Base-by-base conservation (phyloP, 1,284 basidiomycete genomes). In the Amylostereum areolatum region DNA sequence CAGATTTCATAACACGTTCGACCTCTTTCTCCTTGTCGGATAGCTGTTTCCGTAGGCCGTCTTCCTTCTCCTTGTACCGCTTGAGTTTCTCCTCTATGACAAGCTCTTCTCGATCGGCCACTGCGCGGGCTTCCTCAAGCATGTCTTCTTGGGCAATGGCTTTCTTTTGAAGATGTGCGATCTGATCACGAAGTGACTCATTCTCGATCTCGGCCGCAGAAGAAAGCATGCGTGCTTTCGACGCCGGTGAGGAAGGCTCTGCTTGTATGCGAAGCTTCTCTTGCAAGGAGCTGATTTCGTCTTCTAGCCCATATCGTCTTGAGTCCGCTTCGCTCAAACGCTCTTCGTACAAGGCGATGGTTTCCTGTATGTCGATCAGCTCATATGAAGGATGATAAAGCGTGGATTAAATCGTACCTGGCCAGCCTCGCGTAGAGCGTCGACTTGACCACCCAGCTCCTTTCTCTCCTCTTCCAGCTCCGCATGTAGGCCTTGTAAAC, bases 291-390 rank as follows among this genome's bases (percentile, higher is more conserved):
- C 79, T 71, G 45, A 91, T 69, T 32, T 75, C 73, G 48, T 84
- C 80, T 62, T 94, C 89, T 52, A 89, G 73, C 55, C 92, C 89
- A 60, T 92, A 92, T 45, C 86, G 80, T 56, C 80, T 77, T 25
- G 73, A 71, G 58, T 93, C 88, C 11, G 82, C 78, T 2, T 73
- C 74, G 51, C 78, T 85, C 25, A 95, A 72, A 33, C 86, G 82
- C 59, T 93, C 91, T 69, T 98, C 94, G 61, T 97, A 97, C 33
- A 96, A 72, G 33, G 89, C 89, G 56, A 94, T 93, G 1, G 90
- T 93, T 79, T 93, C 89, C 88, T 92, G 58, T 50, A 41, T 49
- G 43, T 31, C 57, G 41, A 31, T 40, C 46, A 49, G 45, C 53
- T 53, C 12, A 54, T 52, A 31, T 46, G 54, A 43, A n/a, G n/a